Evolutionary conservation across 2,329 filamentous ascomycete genomes (phyloP).

Genomic region (Curvularia lunata): DNA sequence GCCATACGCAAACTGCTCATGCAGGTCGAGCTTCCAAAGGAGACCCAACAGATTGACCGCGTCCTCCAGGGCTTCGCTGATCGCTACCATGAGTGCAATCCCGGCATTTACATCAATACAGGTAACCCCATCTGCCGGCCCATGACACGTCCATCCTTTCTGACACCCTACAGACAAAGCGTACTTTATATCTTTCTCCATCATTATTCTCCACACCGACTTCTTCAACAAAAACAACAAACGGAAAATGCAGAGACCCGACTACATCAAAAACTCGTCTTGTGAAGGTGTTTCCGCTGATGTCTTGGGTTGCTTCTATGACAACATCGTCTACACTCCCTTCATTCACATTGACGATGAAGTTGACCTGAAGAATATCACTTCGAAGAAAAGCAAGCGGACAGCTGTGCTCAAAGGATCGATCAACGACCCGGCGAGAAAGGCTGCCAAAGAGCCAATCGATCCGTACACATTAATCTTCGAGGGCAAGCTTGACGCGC

Average conservation of each 20-base stretch:
- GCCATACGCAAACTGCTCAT: slow-evolving; percentile 92
- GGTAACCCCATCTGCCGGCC: slow-evolving; percentile 49
- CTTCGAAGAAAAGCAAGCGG: slow-evolving; percentile 74
- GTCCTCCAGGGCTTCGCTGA: slow-evolving; percentile 94
- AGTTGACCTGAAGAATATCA: slow-evolving; percentile 75
- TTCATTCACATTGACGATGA: slow-evolving; percentile 98
- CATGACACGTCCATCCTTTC: slow-evolving; percentile 2
- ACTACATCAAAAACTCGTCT: slow-evolving; percentile 93
- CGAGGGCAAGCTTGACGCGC: slow-evolving; percentile 80
- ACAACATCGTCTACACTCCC: slow-evolving; percentile 97
- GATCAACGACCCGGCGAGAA: slow-evolving; percentile 70
- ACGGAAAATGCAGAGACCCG: slow-evolving; percentile 94
- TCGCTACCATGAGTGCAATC: slow-evolving; percentile 97
- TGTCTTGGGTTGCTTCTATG: slow-evolving; percentile 93
- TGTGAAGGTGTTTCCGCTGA: slow-evolving; percentile 94
- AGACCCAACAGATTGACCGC: slow-evolving; percentile 97
- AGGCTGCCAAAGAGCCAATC: slow-evolving; percentile 78
- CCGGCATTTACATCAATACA: slow-evolving; percentile 86
- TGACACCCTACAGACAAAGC: slow-evolving; percentile 71
- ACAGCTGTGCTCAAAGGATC: slow-evolving; percentile 61
- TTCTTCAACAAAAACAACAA: slow-evolving; percentile 99
- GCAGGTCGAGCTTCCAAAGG: slow-evolving; percentile 94
- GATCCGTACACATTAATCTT: slow-evolving; percentile 95
- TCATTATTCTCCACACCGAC: slow-evolving; percentile 95
- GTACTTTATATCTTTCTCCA: slow-evolving; percentile 97